Evolutionary conservation across 371 early-diverging fungal species (phyloP).

Genomic region (Apophysomyces variabilis): DNA sequence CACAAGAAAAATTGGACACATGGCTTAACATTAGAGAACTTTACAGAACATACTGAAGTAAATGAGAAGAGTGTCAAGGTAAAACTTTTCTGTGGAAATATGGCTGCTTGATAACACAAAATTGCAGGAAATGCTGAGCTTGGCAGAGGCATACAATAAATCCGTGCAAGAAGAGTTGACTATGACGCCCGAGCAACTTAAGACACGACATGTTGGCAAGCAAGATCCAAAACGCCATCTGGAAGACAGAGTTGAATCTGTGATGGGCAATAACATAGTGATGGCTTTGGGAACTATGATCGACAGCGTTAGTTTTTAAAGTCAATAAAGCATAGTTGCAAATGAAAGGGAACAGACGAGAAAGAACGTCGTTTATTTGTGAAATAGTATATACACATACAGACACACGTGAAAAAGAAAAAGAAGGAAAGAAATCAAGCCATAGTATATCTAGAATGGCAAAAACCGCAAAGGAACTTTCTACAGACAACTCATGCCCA

Average conservation of each 20-base stretch:
- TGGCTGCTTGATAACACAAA: background rate
- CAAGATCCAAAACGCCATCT: slow-evolving; percentile 98
- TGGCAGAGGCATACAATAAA: slow-evolving; percentile 95
- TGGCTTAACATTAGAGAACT: slow-evolving; percentile 90
- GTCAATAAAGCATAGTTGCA: background rate
- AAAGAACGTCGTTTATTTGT: slow-evolving; percentile 4
- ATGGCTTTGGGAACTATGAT: slow-evolving; percentile 93
- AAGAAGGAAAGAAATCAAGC: background rate
- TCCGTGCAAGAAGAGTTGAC: slow-evolving; percentile 94
- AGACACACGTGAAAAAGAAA: background rate
- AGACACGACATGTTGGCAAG: slow-evolving; percentile 97
- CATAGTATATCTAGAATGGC: background rate
- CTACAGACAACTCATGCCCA: slow-evolving; percentile 16
- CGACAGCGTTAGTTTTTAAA: slow-evolving; percentile 79
- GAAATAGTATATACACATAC: background rate
- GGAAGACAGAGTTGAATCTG: slow-evolving; percentile 86
- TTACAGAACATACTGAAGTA: slow-evolving; percentile 76
- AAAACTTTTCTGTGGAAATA: slow-evolving; percentile 2
- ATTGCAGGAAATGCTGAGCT: slow-evolving; percentile 75
- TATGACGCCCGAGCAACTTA: slow-evolving; percentile 93
- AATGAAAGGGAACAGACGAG: background rate
- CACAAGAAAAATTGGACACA: slow-evolving; percentile 99
- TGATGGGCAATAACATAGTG: slow-evolving; percentile 95
- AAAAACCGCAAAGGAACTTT: background rate
- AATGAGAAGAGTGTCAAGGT: slow-evolving; percentile 90